Conservation (phyloP, 1,284 basidiomycete species). For the Melampsora americana region DNA sequence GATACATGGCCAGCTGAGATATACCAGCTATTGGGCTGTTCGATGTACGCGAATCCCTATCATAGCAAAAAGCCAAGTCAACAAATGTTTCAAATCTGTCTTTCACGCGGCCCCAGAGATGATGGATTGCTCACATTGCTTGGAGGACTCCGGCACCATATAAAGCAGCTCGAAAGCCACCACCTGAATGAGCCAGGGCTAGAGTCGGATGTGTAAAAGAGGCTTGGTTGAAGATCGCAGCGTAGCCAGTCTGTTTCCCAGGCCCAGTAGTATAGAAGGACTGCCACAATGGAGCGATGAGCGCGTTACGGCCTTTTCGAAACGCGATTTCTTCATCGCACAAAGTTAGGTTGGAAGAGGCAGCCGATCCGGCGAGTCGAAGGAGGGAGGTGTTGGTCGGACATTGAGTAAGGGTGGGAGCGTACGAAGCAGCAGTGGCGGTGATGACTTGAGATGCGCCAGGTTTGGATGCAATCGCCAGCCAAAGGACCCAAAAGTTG, state of each 20-base stretch:
- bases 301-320: constrained; percentile 8
- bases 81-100: neutral
- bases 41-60: constrained; percentile 24
- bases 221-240: constrained; percentile 3
- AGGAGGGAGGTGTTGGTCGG: constrained; percentile 1
- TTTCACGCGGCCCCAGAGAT: neutral
- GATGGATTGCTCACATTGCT: constrained; percentile 9
- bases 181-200: constrained; percentile 28
- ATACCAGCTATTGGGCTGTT: constrained; percentile 26
- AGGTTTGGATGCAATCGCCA: neutral
- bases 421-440: constrained; percentile 14
- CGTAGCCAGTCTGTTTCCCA: constrained; percentile 30
- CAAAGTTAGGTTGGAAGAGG: constrained; percentile 21
- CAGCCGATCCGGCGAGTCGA: constrained; percentile 21
- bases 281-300: constrained; percentile 27
- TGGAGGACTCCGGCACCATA: constrained; percentile 30
- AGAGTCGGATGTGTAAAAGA: constrained; percentile 13
- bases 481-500: too few species aligned
- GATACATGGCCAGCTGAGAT: constrained; percentile 14
- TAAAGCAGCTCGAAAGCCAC: constrained; percentile 21
- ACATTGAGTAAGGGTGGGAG: constrained; percentile 18
- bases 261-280: constrained; percentile 22
- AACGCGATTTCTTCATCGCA: constrained; percentile 5
- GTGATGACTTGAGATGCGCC: neutral
- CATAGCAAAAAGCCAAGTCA: neutral